Percentiles rank a stretch among this genome's conserved stretches.
These are phyloP conservation scores for Trichophyton schoenleinii DNA, from an alignment of 2,329 filamentous ascomycete genomes.

Conservation along the genomic window DNA sequence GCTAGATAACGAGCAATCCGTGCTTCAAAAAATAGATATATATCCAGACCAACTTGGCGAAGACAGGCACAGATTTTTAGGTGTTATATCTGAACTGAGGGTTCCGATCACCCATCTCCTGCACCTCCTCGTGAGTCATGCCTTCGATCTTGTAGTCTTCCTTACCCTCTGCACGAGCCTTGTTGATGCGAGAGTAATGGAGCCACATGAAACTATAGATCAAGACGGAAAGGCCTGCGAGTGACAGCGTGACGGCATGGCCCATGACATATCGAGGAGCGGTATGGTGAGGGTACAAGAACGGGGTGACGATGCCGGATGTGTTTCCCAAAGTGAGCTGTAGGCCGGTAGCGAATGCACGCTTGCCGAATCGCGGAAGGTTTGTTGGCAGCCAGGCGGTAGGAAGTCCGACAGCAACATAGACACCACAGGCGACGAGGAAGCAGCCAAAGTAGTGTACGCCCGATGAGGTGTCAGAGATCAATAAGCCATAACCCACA, in stretches of 20 bases:
- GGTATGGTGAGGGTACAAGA: constrained; percentile 38
- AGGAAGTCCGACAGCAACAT: constrained; percentile 45
- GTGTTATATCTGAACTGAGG: constrained; percentile 30
- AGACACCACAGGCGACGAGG: constrained; percentile 61
- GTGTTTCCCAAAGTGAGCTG: constrained; percentile 60
- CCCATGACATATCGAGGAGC: constrained; percentile 48
- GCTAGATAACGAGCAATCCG: too few relatives aligned
- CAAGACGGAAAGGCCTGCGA: constrained; percentile 44
- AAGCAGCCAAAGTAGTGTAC: constrained; percentile 67
- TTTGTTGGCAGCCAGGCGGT: constrained; percentile 52
- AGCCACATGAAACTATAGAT: constrained; percentile 46
- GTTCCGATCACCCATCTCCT: constrained; percentile 33
- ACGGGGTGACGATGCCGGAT: constrained; percentile 61
- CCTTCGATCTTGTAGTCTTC: constrained; percentile 29
- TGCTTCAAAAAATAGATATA: too few relatives aligned
- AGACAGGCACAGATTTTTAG: constrained; percentile 16
- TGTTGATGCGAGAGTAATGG: constrained; percentile 41
- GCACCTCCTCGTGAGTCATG: constrained; percentile 31
- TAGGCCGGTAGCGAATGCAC: constrained; percentile 58
- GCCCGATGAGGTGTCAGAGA: constrained; percentile 47
- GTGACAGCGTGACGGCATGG: constrained; percentile 47
- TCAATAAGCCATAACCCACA: constrained; percentile 55
- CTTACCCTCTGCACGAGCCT: constrained; percentile 24
- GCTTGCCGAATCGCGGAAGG: constrained; percentile 61
- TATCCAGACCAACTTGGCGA: too few relatives aligned